These are phyloP conservation scores for Orbilia oligospora DNA, from an alignment of 2,329 filamentous ascomycete genomes.

Conservation along the genomic window DNA sequence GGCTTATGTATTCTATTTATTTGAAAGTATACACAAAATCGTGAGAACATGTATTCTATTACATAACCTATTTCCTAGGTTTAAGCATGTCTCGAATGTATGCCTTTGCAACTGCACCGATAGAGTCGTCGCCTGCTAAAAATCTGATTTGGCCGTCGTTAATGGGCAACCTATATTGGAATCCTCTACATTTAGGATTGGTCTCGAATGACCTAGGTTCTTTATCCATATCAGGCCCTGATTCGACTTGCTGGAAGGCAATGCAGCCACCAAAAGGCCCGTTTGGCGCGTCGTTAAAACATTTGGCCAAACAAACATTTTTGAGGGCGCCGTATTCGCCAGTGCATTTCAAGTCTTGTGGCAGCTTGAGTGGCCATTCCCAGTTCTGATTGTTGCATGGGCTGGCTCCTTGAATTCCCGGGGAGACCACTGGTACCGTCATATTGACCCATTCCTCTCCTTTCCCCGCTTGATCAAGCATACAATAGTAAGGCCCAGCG, in stretches of 20 bases:
- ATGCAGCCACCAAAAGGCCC: constrained; percentile 35
- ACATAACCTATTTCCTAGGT: neutral
- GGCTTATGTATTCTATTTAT: too few relatives aligned
- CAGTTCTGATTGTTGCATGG: constrained; percentile 28
- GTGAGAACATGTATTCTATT: too few relatives aligned
- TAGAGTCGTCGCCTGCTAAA: constrained; percentile 9
- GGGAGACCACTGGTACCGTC: constrained; percentile 13
- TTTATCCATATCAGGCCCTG: neutral
- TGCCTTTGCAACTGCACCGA: neutral
- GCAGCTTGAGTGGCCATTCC: constrained; percentile 29
- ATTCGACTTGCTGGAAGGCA: constrained; percentile 15
- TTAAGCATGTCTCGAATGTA: constrained; percentile 2
- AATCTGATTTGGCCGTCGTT: constrained; percentile 17
- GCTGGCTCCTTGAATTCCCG: constrained; percentile 23
- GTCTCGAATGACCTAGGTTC: neutral
- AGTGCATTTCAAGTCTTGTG: constrained; percentile 22
- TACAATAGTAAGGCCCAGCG: constrained; percentile 28
- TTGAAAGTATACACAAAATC: too few relatives aligned
- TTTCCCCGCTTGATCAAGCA: constrained; percentile 31
- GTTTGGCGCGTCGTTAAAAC: constrained; percentile 22
- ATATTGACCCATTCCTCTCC: constrained; percentile 8
- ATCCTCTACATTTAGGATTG: constrained; percentile 19
- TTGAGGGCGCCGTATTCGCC: constrained; percentile 3
- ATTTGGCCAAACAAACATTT: constrained; percentile 11
- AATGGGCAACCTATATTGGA: constrained; percentile 28